Conservation (phyloP, 1,139 yeast genomes). For the Candida pseudoviswanathii region DNA sequence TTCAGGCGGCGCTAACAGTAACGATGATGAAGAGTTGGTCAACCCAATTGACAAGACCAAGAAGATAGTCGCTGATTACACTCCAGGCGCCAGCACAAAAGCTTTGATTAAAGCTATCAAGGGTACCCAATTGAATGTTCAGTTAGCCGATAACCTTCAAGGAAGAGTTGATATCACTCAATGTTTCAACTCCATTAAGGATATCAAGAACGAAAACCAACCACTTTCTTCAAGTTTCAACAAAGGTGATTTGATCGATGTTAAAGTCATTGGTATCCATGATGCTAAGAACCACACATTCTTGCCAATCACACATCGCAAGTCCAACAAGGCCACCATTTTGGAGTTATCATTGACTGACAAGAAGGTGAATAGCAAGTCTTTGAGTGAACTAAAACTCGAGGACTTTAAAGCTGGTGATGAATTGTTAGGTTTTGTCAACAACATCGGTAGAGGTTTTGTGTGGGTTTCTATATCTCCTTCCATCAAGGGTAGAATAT, state of each 20-base stretch:
- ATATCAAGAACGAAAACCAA: conserved; percentile 56
- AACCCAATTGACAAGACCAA: conserved; percentile 66
- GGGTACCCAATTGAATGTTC: conserved; percentile 74
- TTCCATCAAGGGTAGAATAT: conserved; percentile 63
- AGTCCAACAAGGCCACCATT: conserved; percentile 53
- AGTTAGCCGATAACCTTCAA: conserved; percentile 74
- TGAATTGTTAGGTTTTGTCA: conserved; percentile 52
- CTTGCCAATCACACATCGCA: conserved; percentile 66
- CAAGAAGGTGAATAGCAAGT: conserved; percentile 23
- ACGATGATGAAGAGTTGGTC: conserved; percentile 27
- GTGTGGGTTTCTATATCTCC: conserved; percentile 78
- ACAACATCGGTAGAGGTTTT: conserved; percentile 52
- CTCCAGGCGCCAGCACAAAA: conserved; percentile 62
- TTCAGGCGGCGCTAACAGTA: conserved; percentile 17
- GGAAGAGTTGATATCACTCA: conserved; percentile 83
- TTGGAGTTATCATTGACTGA: conserved; percentile 67
- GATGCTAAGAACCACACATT: conserved; percentile 72
- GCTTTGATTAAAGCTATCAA: conserved; percentile 66
- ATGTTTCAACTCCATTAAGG: conserved; percentile 56
- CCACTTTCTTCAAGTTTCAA: conserved; percentile 62
- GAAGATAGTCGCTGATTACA: conserved; percentile 50
- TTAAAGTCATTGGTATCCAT: conserved; percentile 75
- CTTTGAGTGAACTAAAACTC: conserved; percentile 33
- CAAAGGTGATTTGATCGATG: conserved; percentile 60
- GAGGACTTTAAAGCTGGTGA: conserved; percentile 45